Evolutionary conservation across 148 eudicot genomes (phyloP).

Genomic region (Pharnaceum exiguum): DNA sequence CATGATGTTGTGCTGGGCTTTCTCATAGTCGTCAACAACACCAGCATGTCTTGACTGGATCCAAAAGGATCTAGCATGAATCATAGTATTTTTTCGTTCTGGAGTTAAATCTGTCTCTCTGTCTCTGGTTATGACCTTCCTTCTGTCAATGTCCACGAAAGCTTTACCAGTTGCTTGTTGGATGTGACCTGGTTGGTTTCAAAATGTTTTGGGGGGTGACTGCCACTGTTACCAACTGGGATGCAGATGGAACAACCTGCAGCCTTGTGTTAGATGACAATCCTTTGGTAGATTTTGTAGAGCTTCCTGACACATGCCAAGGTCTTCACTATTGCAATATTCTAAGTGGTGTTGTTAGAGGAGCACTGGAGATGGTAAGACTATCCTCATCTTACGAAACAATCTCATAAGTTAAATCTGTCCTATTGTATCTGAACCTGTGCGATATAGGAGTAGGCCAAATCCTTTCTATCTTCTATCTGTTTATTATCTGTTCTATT

Average conservation of each 20-base stretch:
- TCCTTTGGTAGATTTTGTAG: slow-evolving; percentile 94
- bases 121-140: too few species aligned
- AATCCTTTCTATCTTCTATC: background rate
- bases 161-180: too few species aligned
- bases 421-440: background rate
- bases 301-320: slow-evolving; percentile 95
- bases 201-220: slow-evolving; percentile 94
- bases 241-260: slow-evolving; percentile 87
- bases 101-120: too few species aligned
- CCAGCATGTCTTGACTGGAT: too few species aligned
- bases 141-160: too few species aligned
- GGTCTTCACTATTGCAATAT: slow-evolving; percentile 93
- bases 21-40: too few species aligned
- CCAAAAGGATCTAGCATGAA: too few species aligned
- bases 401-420: background rate
- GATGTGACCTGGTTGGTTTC: slow-evolving; percentile 63
- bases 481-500: too few species aligned
- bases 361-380: slow-evolving; percentile 94
- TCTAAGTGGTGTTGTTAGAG: slow-evolving; percentile 86
- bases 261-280: slow-evolving; percentile 92
- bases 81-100: too few species aligned
- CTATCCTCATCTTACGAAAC: background rate
- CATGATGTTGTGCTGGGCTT: too few species aligned
- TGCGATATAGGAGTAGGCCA: background rate
- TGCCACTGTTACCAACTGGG: slow-evolving; percentile 88